phyloP scores from a whole-genome alignment of 23 red algal species.

The Cyanidiococcus yangmingshanensis region DNA sequence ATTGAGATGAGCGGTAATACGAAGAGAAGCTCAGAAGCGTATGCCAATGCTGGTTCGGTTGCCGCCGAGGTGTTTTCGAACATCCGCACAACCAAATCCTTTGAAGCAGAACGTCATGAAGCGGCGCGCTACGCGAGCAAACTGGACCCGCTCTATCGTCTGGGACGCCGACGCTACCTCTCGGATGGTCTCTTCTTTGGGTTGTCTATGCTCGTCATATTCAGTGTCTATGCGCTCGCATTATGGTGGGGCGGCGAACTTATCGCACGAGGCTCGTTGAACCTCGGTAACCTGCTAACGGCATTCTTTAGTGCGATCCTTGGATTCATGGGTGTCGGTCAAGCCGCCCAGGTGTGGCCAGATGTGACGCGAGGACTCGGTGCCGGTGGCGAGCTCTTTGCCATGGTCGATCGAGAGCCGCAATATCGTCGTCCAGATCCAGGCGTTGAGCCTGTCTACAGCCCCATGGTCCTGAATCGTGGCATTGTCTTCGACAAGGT shows the following conservation, averaged over 20 bases:
- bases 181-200: constrained; percentile 50
- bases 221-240: constrained; percentile 68
- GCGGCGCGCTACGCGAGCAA: constrained; percentile 48
- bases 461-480: constrained; percentile 17
- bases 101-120: constrained; percentile 68
- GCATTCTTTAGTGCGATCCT: constrained; percentile 81
- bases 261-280: constrained; percentile 29
- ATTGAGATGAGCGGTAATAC: constrained; percentile 62
- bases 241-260: constrained; percentile 60
- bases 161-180: constrained; percentile 40
- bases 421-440: constrained; percentile 28
- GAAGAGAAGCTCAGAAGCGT: constrained; percentile 52
- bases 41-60: constrained; percentile 52
- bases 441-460: constrained; percentile 23
- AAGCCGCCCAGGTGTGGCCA: constrained; percentile 57
- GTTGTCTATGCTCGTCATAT: constrained; percentile 62
- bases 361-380: constrained; percentile 48
- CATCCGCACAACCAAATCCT: constrained; percentile 76
- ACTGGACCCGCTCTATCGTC: constrained; percentile 42
- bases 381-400: constrained; percentile 57
- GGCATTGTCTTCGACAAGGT: constrained; percentile 53
- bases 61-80: constrained; percentile 66
- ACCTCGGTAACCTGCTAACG: constrained; percentile 47
- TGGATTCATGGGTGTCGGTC: constrained; percentile 69
- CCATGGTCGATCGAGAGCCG: constrained; percentile 43